Conservation (phyloP, 805 yeast genomes). For the Kuraishia ogatae region DNA sequence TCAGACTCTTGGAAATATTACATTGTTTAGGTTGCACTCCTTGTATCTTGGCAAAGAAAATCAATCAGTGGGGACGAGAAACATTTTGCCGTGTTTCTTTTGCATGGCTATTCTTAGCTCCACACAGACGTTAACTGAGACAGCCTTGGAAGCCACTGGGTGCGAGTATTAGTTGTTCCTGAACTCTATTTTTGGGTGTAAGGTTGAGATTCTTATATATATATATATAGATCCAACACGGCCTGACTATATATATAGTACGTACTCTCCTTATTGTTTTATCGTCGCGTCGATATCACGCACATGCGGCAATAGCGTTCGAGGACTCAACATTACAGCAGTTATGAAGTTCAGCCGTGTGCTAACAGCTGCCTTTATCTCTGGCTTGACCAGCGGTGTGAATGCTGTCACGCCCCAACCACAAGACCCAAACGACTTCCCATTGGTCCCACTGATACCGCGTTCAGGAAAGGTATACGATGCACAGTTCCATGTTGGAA, state of each 20-base stretch:
- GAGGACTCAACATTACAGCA: not conserved
- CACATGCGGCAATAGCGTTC: not conserved
- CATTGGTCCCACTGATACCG: conserved; percentile 8
- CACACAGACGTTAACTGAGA: not conserved
- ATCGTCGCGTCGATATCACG: not conserved
- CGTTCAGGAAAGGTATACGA: conserved; percentile 13
- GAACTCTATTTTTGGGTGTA: not conserved
- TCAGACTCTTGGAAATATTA: no score
- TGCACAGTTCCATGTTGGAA: conserved; percentile 15
- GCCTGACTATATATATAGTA: no score
- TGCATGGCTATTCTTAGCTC: not conserved
- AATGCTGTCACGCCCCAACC: not conserved
- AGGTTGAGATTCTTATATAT: no score
- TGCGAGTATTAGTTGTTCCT: no score
- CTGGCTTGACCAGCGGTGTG: not conserved
- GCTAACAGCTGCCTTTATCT: not conserved
- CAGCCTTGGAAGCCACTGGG: not conserved
- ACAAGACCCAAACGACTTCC: conserved; percentile 8
- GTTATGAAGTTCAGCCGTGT: not conserved
- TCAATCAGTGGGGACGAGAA: not conserved
- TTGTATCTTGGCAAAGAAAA: no score
- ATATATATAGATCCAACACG: no score
- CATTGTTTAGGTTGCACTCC: no score
- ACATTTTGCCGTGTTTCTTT: not conserved
- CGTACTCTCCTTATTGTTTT: not conserved